Conservation (phyloP, 768 basidiomycete species). For the Candolleomyces efflorescens region DNA sequence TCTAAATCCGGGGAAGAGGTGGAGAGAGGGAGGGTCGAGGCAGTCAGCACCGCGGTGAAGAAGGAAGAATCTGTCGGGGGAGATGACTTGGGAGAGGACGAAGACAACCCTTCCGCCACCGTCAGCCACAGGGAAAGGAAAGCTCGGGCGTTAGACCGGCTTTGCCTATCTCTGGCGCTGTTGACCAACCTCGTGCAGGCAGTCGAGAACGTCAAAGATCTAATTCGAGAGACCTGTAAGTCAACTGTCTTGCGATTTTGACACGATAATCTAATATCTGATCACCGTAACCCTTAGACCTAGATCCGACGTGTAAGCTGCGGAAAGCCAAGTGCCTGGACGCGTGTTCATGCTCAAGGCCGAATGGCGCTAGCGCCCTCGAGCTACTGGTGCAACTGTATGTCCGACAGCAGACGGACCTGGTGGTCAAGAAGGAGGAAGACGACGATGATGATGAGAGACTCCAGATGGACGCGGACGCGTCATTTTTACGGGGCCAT, state of each 20-base stretch:
- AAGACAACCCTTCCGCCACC: not conserved
- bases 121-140: constrained; percentile 1
- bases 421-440: not conserved
- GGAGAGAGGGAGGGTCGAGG: constrained; percentile 11
- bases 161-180: constrained; percentile 73
- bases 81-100: constrained; percentile 12
- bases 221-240: constrained; percentile 49
- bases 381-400: constrained; percentile 51
- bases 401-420: constrained; percentile 24
- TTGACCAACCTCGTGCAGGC: constrained; percentile 73
- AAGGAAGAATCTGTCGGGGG: constrained; percentile 6
- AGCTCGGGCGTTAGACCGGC: constrained; percentile 53
- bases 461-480: constrained; percentile 29
- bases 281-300: constrained; percentile 27
- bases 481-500: constrained; percentile 64
- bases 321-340: constrained; percentile 44
- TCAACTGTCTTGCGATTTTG: not conserved
- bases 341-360: constrained; percentile 48
- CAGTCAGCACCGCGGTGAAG: constrained; percentile 12
- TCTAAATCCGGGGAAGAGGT: constrained; percentile 25
- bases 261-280: not conserved
- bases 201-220: constrained; percentile 42
- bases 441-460: not conserved
- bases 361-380: constrained; percentile 34
- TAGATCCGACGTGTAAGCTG: constrained; percentile 49